phyloP scores from a whole-genome alignment of 2,329 filamentous ascomycete species.

The Claviceps africana region DNA sequence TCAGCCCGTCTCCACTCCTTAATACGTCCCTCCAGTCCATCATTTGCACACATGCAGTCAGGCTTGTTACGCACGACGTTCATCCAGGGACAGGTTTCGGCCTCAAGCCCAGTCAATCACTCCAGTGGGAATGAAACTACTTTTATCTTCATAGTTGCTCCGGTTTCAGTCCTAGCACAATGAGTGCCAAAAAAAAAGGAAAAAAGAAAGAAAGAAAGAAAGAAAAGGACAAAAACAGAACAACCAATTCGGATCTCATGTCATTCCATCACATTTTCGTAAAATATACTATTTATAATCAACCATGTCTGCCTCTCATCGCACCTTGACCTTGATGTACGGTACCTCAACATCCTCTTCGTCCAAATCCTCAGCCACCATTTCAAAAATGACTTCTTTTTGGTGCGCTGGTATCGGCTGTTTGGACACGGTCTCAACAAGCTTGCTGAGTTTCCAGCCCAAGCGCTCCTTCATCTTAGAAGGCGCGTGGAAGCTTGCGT shows the following conservation, averaged over 20 bases:
- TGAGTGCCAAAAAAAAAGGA: too few species aligned
- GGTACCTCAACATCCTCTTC: constrained; percentile 95
- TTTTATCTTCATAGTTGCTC: too few species aligned
- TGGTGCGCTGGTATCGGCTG: constrained; percentile 84
- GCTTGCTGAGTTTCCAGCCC: constrained; percentile 69
- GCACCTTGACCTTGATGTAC: constrained; percentile 79
- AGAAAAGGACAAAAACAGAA: not conserved
- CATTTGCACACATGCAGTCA: too few species aligned
- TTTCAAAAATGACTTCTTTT: constrained; percentile 92
- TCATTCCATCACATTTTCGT: not conserved
- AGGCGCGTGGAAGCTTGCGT: constrained; percentile 80
- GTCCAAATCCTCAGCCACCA: constrained; percentile 75
- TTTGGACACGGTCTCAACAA: constrained; percentile 81
- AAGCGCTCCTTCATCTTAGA: constrained; percentile 69
- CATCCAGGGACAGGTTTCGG: too few species aligned
- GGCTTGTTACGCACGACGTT: too few species aligned
- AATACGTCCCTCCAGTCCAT: too few species aligned
- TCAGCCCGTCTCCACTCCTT: too few species aligned
- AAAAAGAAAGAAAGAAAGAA: not conserved
- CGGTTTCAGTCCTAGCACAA: too few species aligned
- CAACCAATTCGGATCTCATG: not conserved
- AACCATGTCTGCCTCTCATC: constrained; percentile 7
- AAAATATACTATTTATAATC: not conserved
- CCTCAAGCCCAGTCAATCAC: too few species aligned
- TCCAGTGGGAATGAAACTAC: too few species aligned